phyloP scores from a whole-genome alignment of 345 rosid genomes.

The Angophora floribunda region DNA sequence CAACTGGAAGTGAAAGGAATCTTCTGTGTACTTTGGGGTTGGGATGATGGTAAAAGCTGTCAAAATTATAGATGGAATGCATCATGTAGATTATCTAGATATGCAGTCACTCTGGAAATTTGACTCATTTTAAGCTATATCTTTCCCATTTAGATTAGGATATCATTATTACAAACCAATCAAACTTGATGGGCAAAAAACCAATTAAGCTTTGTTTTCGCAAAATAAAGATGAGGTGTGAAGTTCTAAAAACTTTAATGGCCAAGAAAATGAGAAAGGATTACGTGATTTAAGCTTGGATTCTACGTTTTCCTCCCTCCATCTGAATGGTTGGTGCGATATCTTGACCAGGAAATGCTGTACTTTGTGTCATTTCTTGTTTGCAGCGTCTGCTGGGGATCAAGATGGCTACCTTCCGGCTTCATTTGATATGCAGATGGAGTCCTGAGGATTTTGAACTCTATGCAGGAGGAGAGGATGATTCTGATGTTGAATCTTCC shows the following conservation, averaged over 20 bases:
- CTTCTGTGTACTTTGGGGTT: neutral
- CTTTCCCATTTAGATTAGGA: neutral
- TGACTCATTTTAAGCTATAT: neutral
- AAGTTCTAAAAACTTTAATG: neutral
- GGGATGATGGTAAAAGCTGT: neutral
- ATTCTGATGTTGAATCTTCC: conserved; percentile 80
- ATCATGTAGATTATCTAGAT: neutral
- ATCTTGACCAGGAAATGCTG: neutral
- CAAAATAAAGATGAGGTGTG: neutral
- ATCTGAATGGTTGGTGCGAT: neutral
- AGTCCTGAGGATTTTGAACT: conserved; percentile 67
- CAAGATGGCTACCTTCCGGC: conserved; percentile 86
- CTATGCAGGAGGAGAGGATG: conserved; percentile 46
- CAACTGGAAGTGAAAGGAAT: neutral
- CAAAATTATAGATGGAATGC: neutral
- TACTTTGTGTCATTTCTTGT: neutral
- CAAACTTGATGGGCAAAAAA: neutral
- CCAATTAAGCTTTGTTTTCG: neutral
- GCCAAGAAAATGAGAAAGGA: neutral
- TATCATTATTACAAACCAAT: neutral
- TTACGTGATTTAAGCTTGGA: neutral
- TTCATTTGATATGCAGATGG: conserved; percentile 78
- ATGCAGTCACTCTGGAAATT: neutral
- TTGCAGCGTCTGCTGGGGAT: conserved; percentile 87
- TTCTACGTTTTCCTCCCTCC: neutral